Evolutionary conservation across 1,284 basidiomycete species (phyloP), one percentile per base, ranked within the genome.

Genomic region (Polyporus tsugae): DNA sequence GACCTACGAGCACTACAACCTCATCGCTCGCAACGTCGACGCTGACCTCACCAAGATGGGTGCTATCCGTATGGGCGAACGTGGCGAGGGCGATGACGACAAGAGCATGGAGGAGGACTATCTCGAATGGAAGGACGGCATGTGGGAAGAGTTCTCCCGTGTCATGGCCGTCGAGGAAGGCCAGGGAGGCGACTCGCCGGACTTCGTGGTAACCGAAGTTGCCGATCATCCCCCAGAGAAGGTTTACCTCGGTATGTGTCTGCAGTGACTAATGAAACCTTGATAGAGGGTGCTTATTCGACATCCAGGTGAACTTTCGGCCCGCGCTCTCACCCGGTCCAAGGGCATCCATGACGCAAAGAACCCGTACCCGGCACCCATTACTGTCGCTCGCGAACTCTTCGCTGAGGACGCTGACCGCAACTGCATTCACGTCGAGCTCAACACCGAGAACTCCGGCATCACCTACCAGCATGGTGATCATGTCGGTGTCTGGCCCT

Each of bases 41-140:
- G 78, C 84, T 6, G 82, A 89, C 57, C 84, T 99, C 67, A 79
- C 86, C 10, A 89, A 91, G 75, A 92, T 97, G 83, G 97, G 96
- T 41, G 98, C 91, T 38, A 82, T 87, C 69, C 90, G 96, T 70
- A 94, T 99, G 63, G 97, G 97, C 63, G 92, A 94, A 79, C 88
- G 92, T 53, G 98, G 97, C 22, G 96, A 99, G 82, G 97, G 97
- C 74, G 97, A 99, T 78, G 97, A 99, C 79, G 97, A 99, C 82
- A 98, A 98, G 86, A 96, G 94, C 78, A 97, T 99, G 95, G 97
- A 99, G 81, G 98, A 99, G 83, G 97, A 99, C 82, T 99, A 99
- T 80, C 88, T 99, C n/a, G 96, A 95, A 73, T 99, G 97, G 97
- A 99, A 99, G 82, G 97, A 99, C 79, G 88, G 86, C 75, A 97